Base-by-base conservation (phyloP, 176 grass and related monocot species). In the Zoysia pacifica region DNA sequence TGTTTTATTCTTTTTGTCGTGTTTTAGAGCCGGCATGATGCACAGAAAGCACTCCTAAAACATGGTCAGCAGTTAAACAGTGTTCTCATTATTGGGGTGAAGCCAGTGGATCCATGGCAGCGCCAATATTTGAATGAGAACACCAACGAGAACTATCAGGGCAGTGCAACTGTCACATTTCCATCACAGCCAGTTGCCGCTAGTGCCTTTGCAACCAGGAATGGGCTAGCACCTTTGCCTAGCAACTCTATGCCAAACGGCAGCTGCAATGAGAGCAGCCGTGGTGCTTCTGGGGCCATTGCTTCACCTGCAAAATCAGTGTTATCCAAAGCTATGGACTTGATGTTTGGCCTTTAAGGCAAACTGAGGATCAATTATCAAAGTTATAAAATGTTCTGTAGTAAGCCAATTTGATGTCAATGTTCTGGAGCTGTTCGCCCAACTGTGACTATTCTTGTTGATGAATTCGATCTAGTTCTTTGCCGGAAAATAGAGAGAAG, bases 301-400 rank as follows among this genome's bases (percentile, higher is more conserved):
- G 96, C 96, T 83, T 93, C 90, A 19, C 96, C 96, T 4, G 53
- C 90, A 70, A 99, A 93, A 74, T 91, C 96, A 0, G 75, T 87
- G 11, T 37, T 93, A 51, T 93, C 96, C 71, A 91, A 92, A 85
- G 90, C 91, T 28, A 82, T 99, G 75, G 96, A 99, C 72, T 74
- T 99, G 63, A 89, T 99, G 86, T 95, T 99, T 76, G 93, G 96
- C 66, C 81, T 98, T 20, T 98, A 83, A 91, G 28, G 43, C 20
- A 52, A 63, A 38, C 39, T 54, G 18, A 19, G 55, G 16, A 58
- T 58, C 18, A 58, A 16, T 9, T 58, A 19, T 58, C 6, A 19
- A 19, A 19, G 55, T 58, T 6, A 2, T 2, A 58, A 19, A 19
- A 58, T 6, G 19, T 58, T 58, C 5, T 58, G 18, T 18, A 19